Evolutionary conservation across 140 eudicot genomes (phyloP).

Genomic region (Ambrosia hybrid): DNA sequence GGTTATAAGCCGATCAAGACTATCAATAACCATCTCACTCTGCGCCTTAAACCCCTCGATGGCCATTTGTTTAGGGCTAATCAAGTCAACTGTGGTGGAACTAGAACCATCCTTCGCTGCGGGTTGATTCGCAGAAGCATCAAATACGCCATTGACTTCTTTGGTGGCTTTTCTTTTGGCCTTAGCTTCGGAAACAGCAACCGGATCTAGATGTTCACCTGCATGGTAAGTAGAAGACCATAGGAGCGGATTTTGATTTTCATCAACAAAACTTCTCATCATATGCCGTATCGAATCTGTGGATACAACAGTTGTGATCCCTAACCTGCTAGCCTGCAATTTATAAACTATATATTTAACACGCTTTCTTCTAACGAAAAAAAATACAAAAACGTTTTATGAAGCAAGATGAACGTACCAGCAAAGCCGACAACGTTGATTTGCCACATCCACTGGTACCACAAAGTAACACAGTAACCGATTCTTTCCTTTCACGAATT

Average conservation of each 20-base stretch:
- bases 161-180: constrained; percentile 79
- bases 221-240: constrained; percentile 99
- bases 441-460: constrained; percentile 99
- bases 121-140: constrained; percentile 29
- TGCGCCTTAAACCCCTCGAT: constrained; percentile 96
- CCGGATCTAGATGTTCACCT: constrained; percentile 85
- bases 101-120: constrained; percentile 35
- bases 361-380: background rate
- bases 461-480: constrained; percentile 79
- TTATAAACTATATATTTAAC: background rate
- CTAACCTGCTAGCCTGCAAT: constrained; percentile 89
- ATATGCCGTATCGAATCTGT: constrained; percentile 95
- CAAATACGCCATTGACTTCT: constrained; percentile 42
- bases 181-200: constrained; percentile 91
- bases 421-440: constrained; percentile 88
- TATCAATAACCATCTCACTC: constrained; percentile 98
- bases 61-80: constrained; percentile 93
- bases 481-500: constrained; percentile 88
- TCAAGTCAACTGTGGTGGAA: constrained; percentile 42
- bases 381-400: background rate
- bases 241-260: constrained; percentile 86
- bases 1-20: constrained; percentile 91
- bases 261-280: constrained; percentile 99
- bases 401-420: constrained; percentile 44
- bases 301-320: constrained; percentile 92